Evolutionary conservation across 2,329 filamentous ascomycete genomes (phyloP).

Genomic region (Exophiala sp.): DNA sequence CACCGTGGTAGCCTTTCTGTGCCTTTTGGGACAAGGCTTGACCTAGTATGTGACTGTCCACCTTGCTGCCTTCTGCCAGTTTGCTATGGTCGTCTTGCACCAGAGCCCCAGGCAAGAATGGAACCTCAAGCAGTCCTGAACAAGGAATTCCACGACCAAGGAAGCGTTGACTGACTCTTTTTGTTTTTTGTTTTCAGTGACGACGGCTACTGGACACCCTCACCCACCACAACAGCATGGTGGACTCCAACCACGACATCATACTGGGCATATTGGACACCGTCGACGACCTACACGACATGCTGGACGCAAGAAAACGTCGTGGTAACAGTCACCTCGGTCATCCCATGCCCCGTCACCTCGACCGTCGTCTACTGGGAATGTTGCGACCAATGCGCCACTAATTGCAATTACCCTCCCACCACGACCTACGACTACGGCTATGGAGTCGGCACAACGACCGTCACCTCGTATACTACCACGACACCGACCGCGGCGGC

Average conservation of each 20-base stretch:
- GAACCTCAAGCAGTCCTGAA: no score
- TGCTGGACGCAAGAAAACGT: slow-evolving; percentile 20
- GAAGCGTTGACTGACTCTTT: slow-evolving; percentile 4
- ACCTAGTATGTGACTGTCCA: slow-evolving; percentile 9
- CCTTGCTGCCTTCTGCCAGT: background rate
- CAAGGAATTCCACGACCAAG: no score
- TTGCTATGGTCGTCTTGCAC: background rate
- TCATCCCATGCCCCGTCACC: slow-evolving; percentile 21
- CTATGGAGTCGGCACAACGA: slow-evolving; percentile 20
- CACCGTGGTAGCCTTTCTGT: slow-evolving; percentile 3
- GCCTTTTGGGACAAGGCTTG: slow-evolving; percentile 5
- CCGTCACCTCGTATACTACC: slow-evolving; percentile 23
- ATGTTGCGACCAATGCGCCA: slow-evolving; percentile 25
- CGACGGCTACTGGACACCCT: slow-evolving; percentile 19
- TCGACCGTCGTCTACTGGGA: slow-evolving; percentile 23
- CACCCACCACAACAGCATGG: slow-evolving; percentile 13
- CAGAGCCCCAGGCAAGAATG: no score
- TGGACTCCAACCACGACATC: slow-evolving; percentile 25
- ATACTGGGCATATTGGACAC: slow-evolving; percentile 21
- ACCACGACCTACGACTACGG: slow-evolving; percentile 1
- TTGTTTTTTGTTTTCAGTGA: slow-evolving; percentile 7
- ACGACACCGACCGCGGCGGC: slow-evolving; percentile 5
- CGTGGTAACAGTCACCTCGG: slow-evolving; percentile 23
- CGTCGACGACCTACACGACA: slow-evolving; percentile 22
- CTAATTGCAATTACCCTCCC: slow-evolving; percentile 14